Percentiles rank a stretch among this genome's conserved stretches.
These are phyloP conservation scores for Paramecium caudatum DNA, from an alignment of 73 alveolate genomes.

Conservation along the genomic window DNA sequence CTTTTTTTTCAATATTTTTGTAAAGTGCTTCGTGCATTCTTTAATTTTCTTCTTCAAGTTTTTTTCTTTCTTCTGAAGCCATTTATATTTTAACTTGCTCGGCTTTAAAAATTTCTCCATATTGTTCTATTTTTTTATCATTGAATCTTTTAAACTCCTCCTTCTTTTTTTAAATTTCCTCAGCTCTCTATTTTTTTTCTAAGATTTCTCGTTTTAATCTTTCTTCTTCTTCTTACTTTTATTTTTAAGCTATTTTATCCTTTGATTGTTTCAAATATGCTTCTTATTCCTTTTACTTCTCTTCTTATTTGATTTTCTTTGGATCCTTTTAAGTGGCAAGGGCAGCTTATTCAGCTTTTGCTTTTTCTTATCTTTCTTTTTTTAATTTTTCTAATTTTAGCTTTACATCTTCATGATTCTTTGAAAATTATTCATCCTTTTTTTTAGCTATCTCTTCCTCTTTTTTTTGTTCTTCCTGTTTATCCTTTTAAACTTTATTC, in stretches of 20 bases:
- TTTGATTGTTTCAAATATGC: conserved; percentile 20
- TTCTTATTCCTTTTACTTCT: conserved; percentile 7
- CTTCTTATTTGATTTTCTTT: neutral
- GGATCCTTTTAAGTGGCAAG: neutral
- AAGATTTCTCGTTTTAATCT: neutral
- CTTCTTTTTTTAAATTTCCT: conserved; percentile 6
- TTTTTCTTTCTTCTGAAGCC: conserved; percentile 29
- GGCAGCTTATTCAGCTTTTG: neutral
- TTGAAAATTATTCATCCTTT: neutral
- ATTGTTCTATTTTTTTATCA: conserved; percentile 43
- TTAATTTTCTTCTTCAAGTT: neutral
- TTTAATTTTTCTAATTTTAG: conserved; percentile 41
- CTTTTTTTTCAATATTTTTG: conserved; percentile 34
- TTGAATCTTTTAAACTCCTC: conserved; percentile 39
- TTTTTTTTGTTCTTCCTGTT: neutral
- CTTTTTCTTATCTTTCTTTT: neutral
- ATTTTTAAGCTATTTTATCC: conserved; percentile 19
- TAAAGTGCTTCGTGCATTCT: conserved; percentile 21
- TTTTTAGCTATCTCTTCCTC: neutral
- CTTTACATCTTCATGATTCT: conserved; percentile 44
- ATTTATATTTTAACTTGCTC: neutral
- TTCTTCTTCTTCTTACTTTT: conserved; percentile 23
- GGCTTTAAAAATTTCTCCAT: conserved; percentile 24
- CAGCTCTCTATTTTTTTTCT: conserved; percentile 31
- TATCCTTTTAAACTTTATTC: conserved; percentile 14